A percentile compares a stretch with the other conserved stretches of the same genome.
phyloP scores from a whole-genome alignment of 768 basidiomycete species.

The Calocybe cyanea region DNA sequence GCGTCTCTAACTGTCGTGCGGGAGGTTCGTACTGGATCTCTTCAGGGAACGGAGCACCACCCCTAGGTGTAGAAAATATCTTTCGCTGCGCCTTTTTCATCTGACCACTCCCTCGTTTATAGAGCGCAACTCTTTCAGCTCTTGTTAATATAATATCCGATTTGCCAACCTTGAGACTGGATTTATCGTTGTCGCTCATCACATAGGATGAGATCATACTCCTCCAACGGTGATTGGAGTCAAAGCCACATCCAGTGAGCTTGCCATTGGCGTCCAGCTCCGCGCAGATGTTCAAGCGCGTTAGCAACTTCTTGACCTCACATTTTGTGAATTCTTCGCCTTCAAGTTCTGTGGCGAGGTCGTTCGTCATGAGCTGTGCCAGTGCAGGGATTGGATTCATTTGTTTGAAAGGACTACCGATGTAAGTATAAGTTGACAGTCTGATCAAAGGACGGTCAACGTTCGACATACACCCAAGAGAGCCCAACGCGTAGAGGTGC shows the following conservation, averaged over 20 bases:
- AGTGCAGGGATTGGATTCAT: constrained; percentile 11
- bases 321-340: neutral
- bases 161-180: constrained; percentile 9
- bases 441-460: neutral
- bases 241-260: constrained; percentile 1
- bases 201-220: neutral
- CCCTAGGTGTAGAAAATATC: neutral
- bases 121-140: constrained; percentile 30
- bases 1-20: too few relatives aligned
- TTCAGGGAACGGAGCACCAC: neutral
- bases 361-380: constrained; percentile 16
- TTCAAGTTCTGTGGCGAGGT: constrained; percentile 10
- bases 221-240: constrained; percentile 9
- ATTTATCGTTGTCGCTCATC: neutral
- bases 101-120: neutral
- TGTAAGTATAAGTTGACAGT: constrained; percentile 1
- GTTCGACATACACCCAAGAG: constrained; percentile 60
- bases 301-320: constrained; percentile 4
- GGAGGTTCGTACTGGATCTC: too few relatives aligned
- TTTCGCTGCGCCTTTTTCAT: constrained; percentile 8
- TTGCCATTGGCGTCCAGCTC: neutral
- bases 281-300: neutral
- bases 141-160: constrained; percentile 39
- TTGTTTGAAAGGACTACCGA: constrained; percentile 44
- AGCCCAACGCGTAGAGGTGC: constrained; percentile 56